Evolutionary conservation across 306 rosid genomes (phyloP), one percentile per base, ranked within the genome.

Genomic region (Astragalus membranaceus): DNA sequence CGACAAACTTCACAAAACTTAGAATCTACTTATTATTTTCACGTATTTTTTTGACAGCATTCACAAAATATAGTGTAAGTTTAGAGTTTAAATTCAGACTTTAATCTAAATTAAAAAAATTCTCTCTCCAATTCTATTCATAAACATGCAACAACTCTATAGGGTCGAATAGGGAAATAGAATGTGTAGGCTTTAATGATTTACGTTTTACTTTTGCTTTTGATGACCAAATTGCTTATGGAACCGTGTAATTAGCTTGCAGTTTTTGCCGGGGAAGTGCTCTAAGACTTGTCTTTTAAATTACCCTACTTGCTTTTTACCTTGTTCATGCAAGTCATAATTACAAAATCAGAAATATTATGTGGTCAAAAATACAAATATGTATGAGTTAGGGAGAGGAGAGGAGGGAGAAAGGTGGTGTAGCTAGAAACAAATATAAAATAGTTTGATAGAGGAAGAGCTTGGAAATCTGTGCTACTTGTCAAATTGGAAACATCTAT

Each of bases 101-200:
- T n/a, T n/a, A n/a, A n/a, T n/a, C 23, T 20, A 20, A 20, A 20
- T 20, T 20, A 20, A 37, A 37, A 12, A 72, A 51, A 52, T 43
- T 43, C 8, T 66, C 41, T 33, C 37, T 60, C 62, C 10, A 17
- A 5, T 14, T 51, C 23, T n/a, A 8, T 16, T 16, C 54, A 26
- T 48, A 35, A 2, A 69, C 17, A 10, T 23, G 12, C 70, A 16
- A 66, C 41, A 55, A 58, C 23, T 39, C 50, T 44, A 53, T 9
- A 36, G 58, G 6, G 74, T 78, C 78, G 87, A 80, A 78, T 82
- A 73, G 84, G 76, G 78, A 8, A 74, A 76, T 5, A 39, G 49
- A 62, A 83, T 67, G 72, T 49, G 7, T 74, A 78, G 83, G 80
- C 78, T 78, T 81, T 78, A 80, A 86, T 88, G 85, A 84, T 86